phyloP scores from a whole-genome alignment of 805 yeast species.

The Monosporozyma solicola region DNA sequence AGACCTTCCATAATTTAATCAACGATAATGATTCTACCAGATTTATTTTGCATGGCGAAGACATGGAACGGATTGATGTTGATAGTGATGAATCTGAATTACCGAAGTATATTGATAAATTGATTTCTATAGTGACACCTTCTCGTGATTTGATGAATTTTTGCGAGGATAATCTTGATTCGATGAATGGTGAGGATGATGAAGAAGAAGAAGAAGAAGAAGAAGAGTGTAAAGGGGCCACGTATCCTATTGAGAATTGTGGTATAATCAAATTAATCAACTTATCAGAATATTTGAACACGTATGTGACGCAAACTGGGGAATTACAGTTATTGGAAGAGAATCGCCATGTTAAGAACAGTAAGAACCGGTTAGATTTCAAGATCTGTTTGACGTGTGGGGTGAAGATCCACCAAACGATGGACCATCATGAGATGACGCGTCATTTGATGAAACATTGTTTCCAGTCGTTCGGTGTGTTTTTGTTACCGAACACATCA shows the following conservation, averaged over 20 bases:
- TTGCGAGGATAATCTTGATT: too few species aligned
- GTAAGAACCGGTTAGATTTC: conserved; percentile 34
- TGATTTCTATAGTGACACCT: conserved; percentile 11
- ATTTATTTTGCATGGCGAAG: conserved; percentile 19
- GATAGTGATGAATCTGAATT: conserved; percentile 2
- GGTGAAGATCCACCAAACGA: conserved; percentile 29
- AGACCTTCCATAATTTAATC: conserved; percentile 24
- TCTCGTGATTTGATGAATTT: too few species aligned
- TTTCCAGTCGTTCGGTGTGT: conserved; percentile 29
- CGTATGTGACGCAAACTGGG: conserved; percentile 30
- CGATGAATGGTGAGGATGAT: neutral
- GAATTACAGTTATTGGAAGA: conserved; percentile 24
- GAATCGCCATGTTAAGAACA: conserved; percentile 20
- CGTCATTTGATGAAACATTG: conserved; percentile 26
- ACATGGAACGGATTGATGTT: neutral
- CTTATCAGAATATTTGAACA: conserved; percentile 40
- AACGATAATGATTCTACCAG: conserved; percentile 19
- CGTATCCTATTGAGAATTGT: conserved; percentile 37
- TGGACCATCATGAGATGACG: conserved; percentile 25
- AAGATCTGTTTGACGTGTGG: conserved; percentile 42
- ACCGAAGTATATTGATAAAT: conserved; percentile 8
- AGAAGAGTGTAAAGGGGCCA: neutral
- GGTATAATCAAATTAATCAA: conserved; percentile 45
- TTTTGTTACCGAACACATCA: conserved; percentile 31
- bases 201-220: neutral